Conservation (phyloP, 495 filamentous ascomycete species). For the Recurvomyces mirabilis region DNA sequence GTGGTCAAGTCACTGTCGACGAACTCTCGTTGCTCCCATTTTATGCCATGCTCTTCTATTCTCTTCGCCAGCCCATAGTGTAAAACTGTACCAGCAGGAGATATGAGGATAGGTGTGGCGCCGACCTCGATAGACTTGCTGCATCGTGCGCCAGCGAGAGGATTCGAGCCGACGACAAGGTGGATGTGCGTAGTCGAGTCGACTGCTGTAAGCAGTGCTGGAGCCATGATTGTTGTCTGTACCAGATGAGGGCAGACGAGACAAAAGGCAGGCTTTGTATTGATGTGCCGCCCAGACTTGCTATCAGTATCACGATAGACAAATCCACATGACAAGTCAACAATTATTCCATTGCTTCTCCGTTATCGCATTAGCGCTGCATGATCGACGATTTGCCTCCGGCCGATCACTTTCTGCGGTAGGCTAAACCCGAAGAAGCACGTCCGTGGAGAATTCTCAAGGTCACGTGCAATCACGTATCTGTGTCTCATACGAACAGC, state of each 20-base stretch:
- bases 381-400: background rate
- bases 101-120: constrained; percentile 74
- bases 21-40: constrained; percentile 62
- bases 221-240: constrained; percentile 23
- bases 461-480: background rate
- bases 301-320: no score
- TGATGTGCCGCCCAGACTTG: no score
- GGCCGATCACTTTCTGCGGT: background rate
- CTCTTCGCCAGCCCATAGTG: constrained; percentile 65
- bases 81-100: constrained; percentile 49
- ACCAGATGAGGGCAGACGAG: background rate
- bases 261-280: background rate
- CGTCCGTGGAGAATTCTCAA: background rate
- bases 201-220: constrained; percentile 62
- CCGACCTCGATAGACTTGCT: constrained; percentile 73
- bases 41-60: constrained; percentile 58
- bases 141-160: constrained; percentile 74
- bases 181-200: constrained; percentile 70
- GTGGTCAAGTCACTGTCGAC: constrained; percentile 61
- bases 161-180: constrained; percentile 74
- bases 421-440: background rate
- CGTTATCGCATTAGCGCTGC: background rate
- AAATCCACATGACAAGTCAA: no score
- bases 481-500: background rate
- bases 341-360: no score